Evolutionary conservation across 2,329 filamentous ascomycete genomes (phyloP).

Genomic region (Botrytis fragariae): DNA sequence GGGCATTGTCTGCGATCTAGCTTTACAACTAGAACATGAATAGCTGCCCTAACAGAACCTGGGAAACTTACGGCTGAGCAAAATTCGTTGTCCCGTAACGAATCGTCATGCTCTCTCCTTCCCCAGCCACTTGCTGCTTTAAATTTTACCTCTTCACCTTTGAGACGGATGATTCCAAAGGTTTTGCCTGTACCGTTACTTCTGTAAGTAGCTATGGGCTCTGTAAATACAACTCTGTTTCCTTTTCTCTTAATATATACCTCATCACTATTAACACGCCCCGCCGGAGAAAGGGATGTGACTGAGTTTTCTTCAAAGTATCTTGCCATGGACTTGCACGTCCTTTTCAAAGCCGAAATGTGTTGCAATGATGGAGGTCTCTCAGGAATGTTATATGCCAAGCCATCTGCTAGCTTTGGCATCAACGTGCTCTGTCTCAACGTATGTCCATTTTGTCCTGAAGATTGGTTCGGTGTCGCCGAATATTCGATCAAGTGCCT

Average conservation of each 20-base stretch:
- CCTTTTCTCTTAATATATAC: neutral
- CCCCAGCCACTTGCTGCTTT: slow-evolving; percentile 9
- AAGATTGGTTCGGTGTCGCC: neutral
- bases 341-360: slow-evolving; percentile 5
- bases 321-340: slow-evolving; percentile 4
- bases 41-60: neutral
- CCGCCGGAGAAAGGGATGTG: neutral
- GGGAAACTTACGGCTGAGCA: slow-evolving; percentile 1
- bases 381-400: neutral
- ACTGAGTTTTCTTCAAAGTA: neutral
- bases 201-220: neutral
- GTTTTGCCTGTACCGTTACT: neutral
- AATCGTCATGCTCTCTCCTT: neutral
- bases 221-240: neutral
- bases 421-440: slow-evolving; percentile 3
- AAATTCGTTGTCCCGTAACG: slow-evolving; percentile 7
- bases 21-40: neutral
- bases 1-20: too few relatives aligned
- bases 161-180: neutral
- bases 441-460: neutral
- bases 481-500: neutral
- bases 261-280: neutral
- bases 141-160: neutral
- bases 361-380: neutral
- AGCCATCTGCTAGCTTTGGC: slow-evolving; percentile 8